A percentile compares a stretch with the other conserved stretches of the same genome.
These are phyloP conservation scores for Annulohypoxylon truncatum DNA, from an alignment of 2,329 filamentous ascomycete genomes.

Conservation along the genomic window DNA sequence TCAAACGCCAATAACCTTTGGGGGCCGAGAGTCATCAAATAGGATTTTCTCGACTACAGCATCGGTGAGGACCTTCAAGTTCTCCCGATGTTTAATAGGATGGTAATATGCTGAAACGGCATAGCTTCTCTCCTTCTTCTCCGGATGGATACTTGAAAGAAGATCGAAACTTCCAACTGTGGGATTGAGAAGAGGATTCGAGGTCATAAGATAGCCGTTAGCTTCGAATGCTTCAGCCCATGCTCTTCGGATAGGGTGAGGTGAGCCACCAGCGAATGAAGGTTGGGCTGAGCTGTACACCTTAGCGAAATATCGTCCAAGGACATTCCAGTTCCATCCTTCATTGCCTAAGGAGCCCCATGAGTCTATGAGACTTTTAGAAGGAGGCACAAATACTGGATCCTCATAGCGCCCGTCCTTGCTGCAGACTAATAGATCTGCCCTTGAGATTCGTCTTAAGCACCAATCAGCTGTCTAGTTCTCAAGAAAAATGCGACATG, in stretches of 20 bases:
- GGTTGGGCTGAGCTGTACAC: conserved; percentile 23
- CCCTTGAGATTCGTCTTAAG: conserved; percentile 21
- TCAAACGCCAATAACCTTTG: not conserved
- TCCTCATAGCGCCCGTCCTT: conserved; percentile 40
- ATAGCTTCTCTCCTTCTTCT: conserved; percentile 15
- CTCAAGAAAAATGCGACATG: not conserved
- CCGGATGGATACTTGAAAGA: conserved; percentile 12
- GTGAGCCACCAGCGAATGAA: conserved; percentile 5
- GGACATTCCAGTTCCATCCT: conserved; percentile 36
- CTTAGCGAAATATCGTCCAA: conserved; percentile 32
- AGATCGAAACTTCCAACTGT: conserved; percentile 12
- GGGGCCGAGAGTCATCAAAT: not conserved
- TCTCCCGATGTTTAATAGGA: not conserved
- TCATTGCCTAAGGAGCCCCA: conserved; percentile 39
- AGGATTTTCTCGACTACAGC: not conserved
- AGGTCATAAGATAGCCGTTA: not conserved
- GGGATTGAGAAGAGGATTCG: not conserved
- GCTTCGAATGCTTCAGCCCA: conserved; percentile 21
- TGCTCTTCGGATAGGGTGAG: conserved; percentile 13
- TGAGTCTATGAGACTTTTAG: conserved; percentile 18
- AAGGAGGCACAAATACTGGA: conserved; percentile 36
- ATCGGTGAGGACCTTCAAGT: conserved; percentile 1
- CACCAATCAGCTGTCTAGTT: not conserved
- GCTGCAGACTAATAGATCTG: conserved; percentile 31
- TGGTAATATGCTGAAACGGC: conserved; percentile 18